Percentiles rank a stretch among this genome's conserved stretches.
Conservation (phyloP, 108 stramenopile genomes). For the Cyclostephanos invisitatus region DNA sequence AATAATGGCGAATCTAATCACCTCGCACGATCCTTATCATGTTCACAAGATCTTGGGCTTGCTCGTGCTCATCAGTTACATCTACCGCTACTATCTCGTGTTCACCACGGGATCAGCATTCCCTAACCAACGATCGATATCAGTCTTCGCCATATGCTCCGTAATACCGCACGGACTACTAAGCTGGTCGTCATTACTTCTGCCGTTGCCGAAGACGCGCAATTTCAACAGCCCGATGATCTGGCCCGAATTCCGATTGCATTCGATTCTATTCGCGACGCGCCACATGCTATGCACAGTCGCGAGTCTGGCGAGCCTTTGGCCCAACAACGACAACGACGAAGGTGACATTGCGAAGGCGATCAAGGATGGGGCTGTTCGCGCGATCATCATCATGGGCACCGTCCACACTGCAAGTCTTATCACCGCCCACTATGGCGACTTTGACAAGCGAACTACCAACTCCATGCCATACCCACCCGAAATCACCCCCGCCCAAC, state of each 20-base stretch:
- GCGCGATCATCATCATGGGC: constrained; percentile 10
- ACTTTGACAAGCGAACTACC: constrained; percentile 11
- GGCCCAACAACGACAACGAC: neutral
- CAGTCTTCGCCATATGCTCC: neutral
- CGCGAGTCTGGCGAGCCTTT: neutral
- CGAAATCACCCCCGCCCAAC: neutral
- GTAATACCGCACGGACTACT: neutral
- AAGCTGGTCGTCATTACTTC: neutral
- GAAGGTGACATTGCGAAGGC: neutral
- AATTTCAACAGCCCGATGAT: neutral
- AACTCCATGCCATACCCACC: constrained; percentile 32
- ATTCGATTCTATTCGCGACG: neutral
- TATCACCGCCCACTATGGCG: constrained; percentile 15
- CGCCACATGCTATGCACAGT: neutral
- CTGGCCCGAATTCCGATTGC: neutral
- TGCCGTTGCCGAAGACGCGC: neutral
- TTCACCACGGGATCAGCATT: constrained; percentile 1
- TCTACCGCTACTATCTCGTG: constrained; percentile 7
- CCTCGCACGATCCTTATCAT: constrained; percentile 13
- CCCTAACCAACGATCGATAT: constrained; percentile 1
- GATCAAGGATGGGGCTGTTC: constrained; percentile 4
- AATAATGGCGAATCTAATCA: constrained; percentile 16
- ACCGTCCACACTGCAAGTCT: constrained; percentile 12
- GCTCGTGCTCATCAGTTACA: constrained; percentile 9
- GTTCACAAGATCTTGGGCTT: constrained; percentile 14